Percentiles rank a stretch among this genome's conserved stretches.
phyloP scores from a whole-genome alignment of 768 basidiomycete species.

The Rhodosporidiobolus sp. region DNA sequence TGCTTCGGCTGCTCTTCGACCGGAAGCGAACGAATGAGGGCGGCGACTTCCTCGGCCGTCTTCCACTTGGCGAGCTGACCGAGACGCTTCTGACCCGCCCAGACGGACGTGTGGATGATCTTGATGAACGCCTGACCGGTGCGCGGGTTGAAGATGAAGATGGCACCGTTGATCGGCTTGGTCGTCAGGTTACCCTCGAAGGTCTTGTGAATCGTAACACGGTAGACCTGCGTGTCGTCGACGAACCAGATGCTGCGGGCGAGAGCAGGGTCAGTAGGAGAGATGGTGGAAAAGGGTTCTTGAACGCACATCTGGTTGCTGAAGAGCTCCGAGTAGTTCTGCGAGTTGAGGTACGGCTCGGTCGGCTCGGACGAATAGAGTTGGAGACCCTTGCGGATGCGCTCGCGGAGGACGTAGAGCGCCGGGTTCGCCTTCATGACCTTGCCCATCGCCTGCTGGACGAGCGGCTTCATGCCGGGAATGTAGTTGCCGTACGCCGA shows the following conservation, averaged over 20 bases:
- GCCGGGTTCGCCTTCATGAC: slow-evolving; percentile 99
- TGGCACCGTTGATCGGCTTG: slow-evolving; percentile 96
- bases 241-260: slow-evolving; percentile 70
- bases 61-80: slow-evolving; percentile 99
- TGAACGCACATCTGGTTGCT: slow-evolving; percentile 88
- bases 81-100: slow-evolving; percentile 99
- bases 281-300: slow-evolving; percentile 43
- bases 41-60: slow-evolving; percentile 99
- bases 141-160: slow-evolving; percentile 99
- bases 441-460: slow-evolving; percentile 99
- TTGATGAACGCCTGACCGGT: slow-evolving; percentile 98
- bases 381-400: slow-evolving; percentile 96
- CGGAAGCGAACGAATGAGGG: slow-evolving; percentile 92
- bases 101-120: slow-evolving; percentile 99
- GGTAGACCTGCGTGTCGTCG: slow-evolving; percentile 99
- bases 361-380: slow-evolving; percentile 98
- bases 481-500: slow-evolving; percentile 99
- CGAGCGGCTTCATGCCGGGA: slow-evolving; percentile 95
- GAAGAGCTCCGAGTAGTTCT: slow-evolving; percentile 55
- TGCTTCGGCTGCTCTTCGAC: slow-evolving; percentile 99
- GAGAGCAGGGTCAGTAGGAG: not conserved
- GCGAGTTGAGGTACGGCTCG: slow-evolving; percentile 97
- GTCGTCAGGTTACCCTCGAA: slow-evolving; percentile 99
- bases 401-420: slow-evolving; percentile 92
- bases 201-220: slow-evolving; percentile 98